These are phyloP conservation scores for Suhomyces maxii DNA, from an alignment of 1,139 yeast species.

Conservation along the genomic window DNA sequence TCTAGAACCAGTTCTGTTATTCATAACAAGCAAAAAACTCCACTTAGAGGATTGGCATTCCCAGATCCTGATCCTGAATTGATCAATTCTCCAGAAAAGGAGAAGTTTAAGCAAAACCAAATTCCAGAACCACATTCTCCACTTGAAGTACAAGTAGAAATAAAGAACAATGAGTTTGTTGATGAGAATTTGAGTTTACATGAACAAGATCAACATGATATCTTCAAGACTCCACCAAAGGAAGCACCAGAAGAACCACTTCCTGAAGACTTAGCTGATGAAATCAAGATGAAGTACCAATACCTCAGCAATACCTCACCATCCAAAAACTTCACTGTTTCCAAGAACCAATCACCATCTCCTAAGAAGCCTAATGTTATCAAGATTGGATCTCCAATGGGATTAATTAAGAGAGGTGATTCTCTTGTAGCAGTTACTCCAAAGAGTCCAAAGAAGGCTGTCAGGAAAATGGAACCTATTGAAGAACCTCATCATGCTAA, in stretches of 20 bases:
- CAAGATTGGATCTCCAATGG: constrained; percentile 43
- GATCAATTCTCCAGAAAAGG: constrained; percentile 21
- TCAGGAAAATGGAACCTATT: neutral
- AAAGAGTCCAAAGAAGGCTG: constrained; percentile 5
- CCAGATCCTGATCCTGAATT: constrained; percentile 43
- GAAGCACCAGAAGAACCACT: constrained; percentile 5
- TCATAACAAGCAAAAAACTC: constrained; percentile 11
- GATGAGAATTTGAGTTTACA: too few relatives aligned
- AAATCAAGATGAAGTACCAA: constrained; percentile 15
- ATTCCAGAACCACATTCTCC: too few relatives aligned
- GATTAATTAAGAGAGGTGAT: constrained; percentile 32
- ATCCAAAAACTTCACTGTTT: constrained; percentile 7
- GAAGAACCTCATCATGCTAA: neutral
- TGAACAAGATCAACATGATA: constrained; percentile 7
- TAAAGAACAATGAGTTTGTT: neutral
- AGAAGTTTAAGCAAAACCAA: constrained; percentile 1
- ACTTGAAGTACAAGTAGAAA: neutral
- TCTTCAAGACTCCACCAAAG: constrained; percentile 32
- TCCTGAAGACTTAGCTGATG: constrained; percentile 16
- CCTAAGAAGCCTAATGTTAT: constrained; percentile 28
- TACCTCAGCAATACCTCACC: constrained; percentile 12
- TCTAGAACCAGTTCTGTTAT: constrained; percentile 19
- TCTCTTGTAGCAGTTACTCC: constrained; percentile 16
- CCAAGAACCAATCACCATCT: constrained; percentile 7
- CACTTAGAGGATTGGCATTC: constrained; percentile 13